Conservation (phyloP, 2,329 filamentous ascomycete genomes). For the Seiridium unicorne region DNA sequence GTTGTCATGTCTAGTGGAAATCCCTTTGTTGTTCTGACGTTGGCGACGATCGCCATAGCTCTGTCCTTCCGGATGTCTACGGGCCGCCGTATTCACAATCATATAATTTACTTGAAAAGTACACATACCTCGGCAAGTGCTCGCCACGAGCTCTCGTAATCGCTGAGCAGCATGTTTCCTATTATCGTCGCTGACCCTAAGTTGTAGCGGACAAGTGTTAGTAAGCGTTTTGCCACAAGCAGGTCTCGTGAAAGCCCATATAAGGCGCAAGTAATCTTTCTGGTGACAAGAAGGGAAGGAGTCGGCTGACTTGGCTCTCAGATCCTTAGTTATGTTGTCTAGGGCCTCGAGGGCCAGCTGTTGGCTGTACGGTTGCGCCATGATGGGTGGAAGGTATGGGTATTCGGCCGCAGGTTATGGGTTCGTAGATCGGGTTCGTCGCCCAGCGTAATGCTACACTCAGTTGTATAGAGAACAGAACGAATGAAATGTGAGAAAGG, state of each 20-base stretch:
- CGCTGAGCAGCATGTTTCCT: slow-evolving; percentile 52
- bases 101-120: background rate
- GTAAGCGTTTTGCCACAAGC: background rate
- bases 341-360: slow-evolving; percentile 55
- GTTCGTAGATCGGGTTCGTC: background rate
- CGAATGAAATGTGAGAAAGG: too few relatives aligned
- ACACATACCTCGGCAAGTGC: slow-evolving; percentile 53
- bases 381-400: slow-evolving; percentile 17
- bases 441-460: background rate
- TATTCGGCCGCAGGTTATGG: slow-evolving; percentile 13
- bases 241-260: background rate
- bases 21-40: too few relatives aligned
- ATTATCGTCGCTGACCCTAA: slow-evolving; percentile 45
- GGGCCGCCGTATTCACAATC: background rate
- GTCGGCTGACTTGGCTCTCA: slow-evolving; percentile 50
- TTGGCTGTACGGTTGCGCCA: slow-evolving; percentile 36
- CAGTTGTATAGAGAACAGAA: too few relatives aligned
- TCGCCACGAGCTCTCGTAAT: slow-evolving; percentile 53
- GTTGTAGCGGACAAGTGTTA: slow-evolving; percentile 15
- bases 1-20: too few relatives aligned
- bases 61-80: too few relatives aligned
- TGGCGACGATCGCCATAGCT: too few relatives aligned
- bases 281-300: background rate
- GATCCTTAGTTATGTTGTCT: slow-evolving; percentile 52
- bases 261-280: background rate